Conservation (phyloP, 306 rosid genomes). For the Hippophae rhamnoides region DNA sequence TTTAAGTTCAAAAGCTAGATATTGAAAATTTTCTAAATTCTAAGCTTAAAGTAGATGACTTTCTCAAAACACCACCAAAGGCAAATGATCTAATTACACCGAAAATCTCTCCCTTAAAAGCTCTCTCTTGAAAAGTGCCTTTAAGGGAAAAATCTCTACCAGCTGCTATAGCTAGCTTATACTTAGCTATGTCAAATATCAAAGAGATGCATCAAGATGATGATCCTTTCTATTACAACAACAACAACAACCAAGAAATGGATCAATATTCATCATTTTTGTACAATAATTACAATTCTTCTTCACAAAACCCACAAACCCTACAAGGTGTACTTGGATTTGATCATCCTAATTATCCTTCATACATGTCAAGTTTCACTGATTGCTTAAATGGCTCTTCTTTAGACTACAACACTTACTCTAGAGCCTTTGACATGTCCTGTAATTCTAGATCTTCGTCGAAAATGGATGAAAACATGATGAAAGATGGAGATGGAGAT, state of each 20-base stretch:
- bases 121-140: neutral
- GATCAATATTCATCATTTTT: constrained; percentile 33
- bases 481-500: no score
- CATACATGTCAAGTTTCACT: constrained; percentile 42
- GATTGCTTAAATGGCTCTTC: constrained; percentile 64
- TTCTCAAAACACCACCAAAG: constrained; percentile 33
- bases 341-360: constrained; percentile 20
- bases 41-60: constrained; percentile 29
- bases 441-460: constrained; percentile 64
- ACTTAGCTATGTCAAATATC: constrained; percentile 44
- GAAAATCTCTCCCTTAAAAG: constrained; percentile 25
- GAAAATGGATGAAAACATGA: constrained; percentile 23
- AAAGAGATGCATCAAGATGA: constrained; percentile 20
- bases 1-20: constrained; percentile 12
- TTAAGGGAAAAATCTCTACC: neutral
- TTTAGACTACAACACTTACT: constrained; percentile 63
- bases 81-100: constrained; percentile 12
- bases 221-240: constrained; percentile 55
- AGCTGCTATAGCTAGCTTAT: neutral
- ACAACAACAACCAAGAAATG: constrained; percentile 40
- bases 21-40: constrained; percentile 10
- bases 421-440: constrained; percentile 75
- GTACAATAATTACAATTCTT: constrained; percentile 22
- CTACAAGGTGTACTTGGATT: constrained; percentile 24
- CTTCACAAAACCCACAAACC: constrained; percentile 18